A percentile compares a stretch with the other conserved stretches of the same genome.
These are phyloP conservation scores for Nakazawaea wyomingensis DNA, from an alignment of 805 yeast genomes.

Conservation along the genomic window DNA sequence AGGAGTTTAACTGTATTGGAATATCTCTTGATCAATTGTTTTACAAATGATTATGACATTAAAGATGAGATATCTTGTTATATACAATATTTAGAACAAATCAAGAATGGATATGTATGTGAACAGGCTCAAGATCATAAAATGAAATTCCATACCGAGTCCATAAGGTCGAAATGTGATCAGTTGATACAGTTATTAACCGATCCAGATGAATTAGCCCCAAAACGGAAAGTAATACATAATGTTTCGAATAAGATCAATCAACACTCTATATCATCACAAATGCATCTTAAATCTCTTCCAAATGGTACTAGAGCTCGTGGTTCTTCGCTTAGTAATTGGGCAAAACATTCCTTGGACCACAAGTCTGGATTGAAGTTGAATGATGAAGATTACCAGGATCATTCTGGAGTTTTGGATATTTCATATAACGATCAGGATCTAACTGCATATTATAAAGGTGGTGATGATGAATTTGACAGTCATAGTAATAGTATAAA, in stretches of 20 bases:
- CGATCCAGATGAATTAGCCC: not conserved
- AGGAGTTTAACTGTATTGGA: constrained; percentile 24
- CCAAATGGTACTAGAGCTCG: not conserved
- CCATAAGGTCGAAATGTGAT: constrained; percentile 1
- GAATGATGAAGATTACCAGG: not conserved
- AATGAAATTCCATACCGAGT: constrained; percentile 7
- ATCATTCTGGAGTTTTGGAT: not conserved
- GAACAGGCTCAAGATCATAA: constrained; percentile 18
- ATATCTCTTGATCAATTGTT: constrained; percentile 23
- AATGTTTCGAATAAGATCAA: not conserved
- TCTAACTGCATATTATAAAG: not conserved
- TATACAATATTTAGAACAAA: constrained; percentile 13
- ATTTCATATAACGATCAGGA: constrained; percentile 2
- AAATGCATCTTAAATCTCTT: not conserved
- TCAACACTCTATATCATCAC: not conserved
- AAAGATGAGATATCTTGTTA: constrained; percentile 15
- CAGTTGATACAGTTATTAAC: not conserved
- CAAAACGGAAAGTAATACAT: not conserved
- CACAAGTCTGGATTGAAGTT: not conserved
- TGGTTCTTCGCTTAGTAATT: not conserved
- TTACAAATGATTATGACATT: constrained; percentile 19
- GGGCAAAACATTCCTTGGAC: not conserved
- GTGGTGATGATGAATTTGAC: not conserved
- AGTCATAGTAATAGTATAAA: not conserved
- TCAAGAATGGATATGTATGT: constrained; percentile 15